Evolutionary conservation across 768 basidiomycete genomes (phyloP).

Genomic region (Melanogaster broomeanus): DNA sequence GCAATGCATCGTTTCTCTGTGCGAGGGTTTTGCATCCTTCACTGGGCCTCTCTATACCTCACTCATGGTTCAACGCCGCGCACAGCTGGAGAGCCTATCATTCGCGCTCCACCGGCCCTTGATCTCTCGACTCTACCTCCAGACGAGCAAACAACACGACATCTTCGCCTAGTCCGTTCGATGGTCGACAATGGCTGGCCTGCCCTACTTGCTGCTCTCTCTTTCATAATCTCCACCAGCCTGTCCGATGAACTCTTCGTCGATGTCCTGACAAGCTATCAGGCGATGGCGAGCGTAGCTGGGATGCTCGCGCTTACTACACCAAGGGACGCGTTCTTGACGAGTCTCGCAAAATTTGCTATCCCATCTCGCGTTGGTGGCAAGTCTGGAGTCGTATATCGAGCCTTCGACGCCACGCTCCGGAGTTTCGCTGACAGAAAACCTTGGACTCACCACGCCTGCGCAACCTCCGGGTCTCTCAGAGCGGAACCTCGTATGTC

Average conservation of each 20-base stretch:
- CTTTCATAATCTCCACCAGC: constrained; percentile 87
- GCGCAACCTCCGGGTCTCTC: constrained; percentile 73
- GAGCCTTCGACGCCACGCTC: constrained; percentile 64
- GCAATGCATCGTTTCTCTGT: constrained; percentile 84
- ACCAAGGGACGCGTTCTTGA: constrained; percentile 92
- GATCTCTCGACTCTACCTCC: constrained; percentile 57
- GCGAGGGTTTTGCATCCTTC: constrained; percentile 80
- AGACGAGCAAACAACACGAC: constrained; percentile 53
- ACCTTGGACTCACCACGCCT: constrained; percentile 57
- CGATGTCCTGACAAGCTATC: constrained; percentile 79
- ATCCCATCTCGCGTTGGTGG: constrained; percentile 90
- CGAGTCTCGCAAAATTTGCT: constrained; percentile 84
- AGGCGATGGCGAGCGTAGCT: constrained; percentile 83
- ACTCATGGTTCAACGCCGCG: constrained; percentile 65
- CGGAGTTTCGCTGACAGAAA: constrained; percentile 60
- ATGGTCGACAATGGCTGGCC: constrained; percentile 94
- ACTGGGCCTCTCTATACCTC: constrained; percentile 75
- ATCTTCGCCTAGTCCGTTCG: constrained; percentile 64
- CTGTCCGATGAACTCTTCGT: constrained; percentile 91
- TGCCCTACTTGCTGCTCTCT: constrained; percentile 84
- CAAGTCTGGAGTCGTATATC: constrained; percentile 66
- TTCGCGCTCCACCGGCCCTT: constrained; percentile 74
- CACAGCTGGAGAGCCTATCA: constrained; percentile 58
- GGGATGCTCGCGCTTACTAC: constrained; percentile 87
- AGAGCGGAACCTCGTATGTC: constrained; percentile 87